Conservation (phyloP, 768 basidiomycete genomes). For the Trichaptum fuscoviolaceum region DNA sequence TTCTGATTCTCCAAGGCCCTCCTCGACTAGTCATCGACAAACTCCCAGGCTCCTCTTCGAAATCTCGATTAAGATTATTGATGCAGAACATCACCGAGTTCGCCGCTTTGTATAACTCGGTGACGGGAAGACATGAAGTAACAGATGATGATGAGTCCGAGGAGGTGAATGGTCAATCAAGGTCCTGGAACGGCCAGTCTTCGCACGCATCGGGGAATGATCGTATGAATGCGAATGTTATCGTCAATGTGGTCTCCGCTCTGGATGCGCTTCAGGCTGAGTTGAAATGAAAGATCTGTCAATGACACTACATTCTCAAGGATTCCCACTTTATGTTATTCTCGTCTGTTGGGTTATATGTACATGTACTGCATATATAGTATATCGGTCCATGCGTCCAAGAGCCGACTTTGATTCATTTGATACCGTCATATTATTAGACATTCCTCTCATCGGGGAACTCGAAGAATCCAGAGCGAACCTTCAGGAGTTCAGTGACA, state of each 20-base stretch:
- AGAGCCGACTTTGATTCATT: no score
- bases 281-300: neutral
- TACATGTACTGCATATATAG: no score
- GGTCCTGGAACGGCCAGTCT: neutral
- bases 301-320: no score
- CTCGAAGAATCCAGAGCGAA: no score
- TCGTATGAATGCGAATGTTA: neutral
- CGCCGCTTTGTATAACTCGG: neutral
- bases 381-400: no score
- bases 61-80: neutral
- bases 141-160: neutral
- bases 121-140: neutral
- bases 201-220: neutral
- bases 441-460: no score
- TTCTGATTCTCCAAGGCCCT: conserved; percentile 34
- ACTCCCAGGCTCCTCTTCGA: conserved; percentile 28
- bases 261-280: neutral
- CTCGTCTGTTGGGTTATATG: no score
- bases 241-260: neutral
- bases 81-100: conserved; percentile 1
- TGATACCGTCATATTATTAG: no score
- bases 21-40: conserved; percentile 23
- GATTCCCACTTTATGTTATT: no score
- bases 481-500: no score
- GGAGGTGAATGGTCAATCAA: neutral